Conservation (phyloP, 345 rosid species). For the Linum lewisii region DNA sequence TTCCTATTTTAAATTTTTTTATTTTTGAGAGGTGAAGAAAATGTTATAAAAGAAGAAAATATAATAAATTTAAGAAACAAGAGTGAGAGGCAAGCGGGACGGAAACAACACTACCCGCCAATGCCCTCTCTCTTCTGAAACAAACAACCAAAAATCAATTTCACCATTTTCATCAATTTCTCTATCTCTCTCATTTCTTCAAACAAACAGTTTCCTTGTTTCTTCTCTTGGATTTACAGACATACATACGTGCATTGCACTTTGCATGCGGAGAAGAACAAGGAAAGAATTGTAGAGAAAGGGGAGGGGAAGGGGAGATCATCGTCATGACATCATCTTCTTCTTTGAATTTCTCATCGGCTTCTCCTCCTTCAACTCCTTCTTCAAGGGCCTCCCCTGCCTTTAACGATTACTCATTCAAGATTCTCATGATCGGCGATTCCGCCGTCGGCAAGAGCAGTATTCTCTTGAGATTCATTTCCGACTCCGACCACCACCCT, state of each 20-base stretch:
- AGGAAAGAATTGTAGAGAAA: not conserved
- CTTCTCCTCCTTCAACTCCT: not conserved
- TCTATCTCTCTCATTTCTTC: no score
- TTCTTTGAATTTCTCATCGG: not conserved
- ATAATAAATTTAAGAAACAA: no score
- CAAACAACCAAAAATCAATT: no score
- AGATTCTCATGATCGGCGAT: not conserved
- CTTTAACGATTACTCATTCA: not conserved
- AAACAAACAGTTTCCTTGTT: no score
- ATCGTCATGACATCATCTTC: not conserved
- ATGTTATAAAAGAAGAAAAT: no score
- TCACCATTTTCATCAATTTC: no score
- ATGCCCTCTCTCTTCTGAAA: no score
- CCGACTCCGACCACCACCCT: not conserved
- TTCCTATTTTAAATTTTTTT: no score
- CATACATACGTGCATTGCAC: no score
- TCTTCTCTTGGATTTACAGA: no score
- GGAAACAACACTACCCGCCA: not conserved
- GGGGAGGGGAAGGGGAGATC: not conserved
- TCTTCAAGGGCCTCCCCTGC: not conserved
- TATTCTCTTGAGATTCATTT: not conserved
- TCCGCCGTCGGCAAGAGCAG: slow-evolving; percentile 1
- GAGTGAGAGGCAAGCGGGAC: not conserved
- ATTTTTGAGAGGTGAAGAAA: no score
- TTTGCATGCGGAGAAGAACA: not conserved